A percentile compares a stretch with the other conserved stretches of the same genome.
Conservation (phyloP, 129 eudicot species). For the Lactuca sativa region DNA sequence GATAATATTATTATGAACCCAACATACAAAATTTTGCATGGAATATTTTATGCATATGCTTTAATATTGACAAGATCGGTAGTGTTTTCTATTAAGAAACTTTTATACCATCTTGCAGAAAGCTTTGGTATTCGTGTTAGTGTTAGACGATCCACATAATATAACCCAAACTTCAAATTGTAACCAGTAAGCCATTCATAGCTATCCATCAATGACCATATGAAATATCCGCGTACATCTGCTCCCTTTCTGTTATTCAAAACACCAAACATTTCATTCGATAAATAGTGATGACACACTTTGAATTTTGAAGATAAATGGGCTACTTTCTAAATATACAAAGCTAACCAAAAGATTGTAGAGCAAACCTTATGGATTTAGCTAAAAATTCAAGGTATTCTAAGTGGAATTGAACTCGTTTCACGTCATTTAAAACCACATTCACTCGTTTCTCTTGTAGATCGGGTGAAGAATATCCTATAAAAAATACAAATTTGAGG, state of each 20-base stretch:
- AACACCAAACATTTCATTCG: background rate
- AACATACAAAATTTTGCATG: too few relatives aligned
- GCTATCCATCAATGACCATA: constrained; percentile 69
- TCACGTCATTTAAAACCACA: constrained; percentile 42
- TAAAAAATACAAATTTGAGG: constrained; percentile 1
- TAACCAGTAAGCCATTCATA: constrained; percentile 71
- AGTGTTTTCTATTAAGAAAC: constrained; percentile 40
- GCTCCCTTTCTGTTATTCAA: constrained; percentile 55
- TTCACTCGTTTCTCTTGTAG: constrained; percentile 17
- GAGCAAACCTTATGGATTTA: constrained; percentile 55
- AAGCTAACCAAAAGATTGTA: background rate
- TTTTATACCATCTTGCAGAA: constrained; percentile 63
- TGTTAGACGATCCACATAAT: constrained; percentile 54
- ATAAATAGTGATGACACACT: background rate
- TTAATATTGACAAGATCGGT: constrained; percentile 7
- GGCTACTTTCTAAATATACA: background rate
- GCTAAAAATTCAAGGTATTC: constrained; percentile 56
- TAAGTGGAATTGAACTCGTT: constrained; percentile 53
- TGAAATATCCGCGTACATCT: constrained; percentile 73
- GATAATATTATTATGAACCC: too few relatives aligned
- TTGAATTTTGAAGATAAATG: constrained; percentile 5
- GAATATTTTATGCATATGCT: background rate
- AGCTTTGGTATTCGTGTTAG: constrained; percentile 55
- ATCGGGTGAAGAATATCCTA: constrained; percentile 51
- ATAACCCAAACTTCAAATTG: constrained; percentile 46